Evolutionary conservation across 306 rosid genomes (phyloP).

Genomic region (Alnus glutinosa): DNA sequence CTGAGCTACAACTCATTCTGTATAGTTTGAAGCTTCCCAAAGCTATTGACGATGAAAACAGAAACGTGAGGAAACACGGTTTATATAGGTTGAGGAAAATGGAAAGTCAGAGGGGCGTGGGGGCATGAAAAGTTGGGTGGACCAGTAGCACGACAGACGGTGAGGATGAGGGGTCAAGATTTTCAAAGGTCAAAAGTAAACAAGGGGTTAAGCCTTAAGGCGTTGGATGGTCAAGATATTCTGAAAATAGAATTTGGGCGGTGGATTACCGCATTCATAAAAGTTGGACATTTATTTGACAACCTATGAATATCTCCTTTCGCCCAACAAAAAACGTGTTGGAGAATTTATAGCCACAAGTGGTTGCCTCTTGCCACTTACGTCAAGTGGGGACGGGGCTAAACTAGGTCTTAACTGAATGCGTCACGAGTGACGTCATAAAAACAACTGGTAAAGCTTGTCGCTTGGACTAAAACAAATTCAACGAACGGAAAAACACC

Average conservation of each 20-base stretch:
- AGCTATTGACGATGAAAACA: neutral
- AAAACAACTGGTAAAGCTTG: too few species aligned
- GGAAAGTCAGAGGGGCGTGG: constrained; percentile 1
- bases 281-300: too few species aligned
- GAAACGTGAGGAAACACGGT: too few species aligned
- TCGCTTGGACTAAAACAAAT: too few species aligned
- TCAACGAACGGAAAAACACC: too few species aligned
- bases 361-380: too few species aligned
- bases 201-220: too few species aligned
- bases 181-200: constrained; percentile 43
- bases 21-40: neutral
- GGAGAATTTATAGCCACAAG: neutral
- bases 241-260: too few species aligned
- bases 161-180: constrained; percentile 29
- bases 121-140: neutral
- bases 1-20: constrained; percentile 34
- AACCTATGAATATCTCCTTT: too few species aligned
- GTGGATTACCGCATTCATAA: too few species aligned
- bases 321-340: neutral
- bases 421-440: neutral
- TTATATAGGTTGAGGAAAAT: constrained; percentile 23
- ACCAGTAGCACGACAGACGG: too few species aligned
- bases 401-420: neutral
- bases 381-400: neutral
- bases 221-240: too few species aligned